A percentile compares a stretch with the other conserved stretches of the same genome.
These are phyloP conservation scores for Pilatotrama ljubarskyi DNA, from an alignment of 768 basidiomycete genomes.

Conservation along the genomic window DNA sequence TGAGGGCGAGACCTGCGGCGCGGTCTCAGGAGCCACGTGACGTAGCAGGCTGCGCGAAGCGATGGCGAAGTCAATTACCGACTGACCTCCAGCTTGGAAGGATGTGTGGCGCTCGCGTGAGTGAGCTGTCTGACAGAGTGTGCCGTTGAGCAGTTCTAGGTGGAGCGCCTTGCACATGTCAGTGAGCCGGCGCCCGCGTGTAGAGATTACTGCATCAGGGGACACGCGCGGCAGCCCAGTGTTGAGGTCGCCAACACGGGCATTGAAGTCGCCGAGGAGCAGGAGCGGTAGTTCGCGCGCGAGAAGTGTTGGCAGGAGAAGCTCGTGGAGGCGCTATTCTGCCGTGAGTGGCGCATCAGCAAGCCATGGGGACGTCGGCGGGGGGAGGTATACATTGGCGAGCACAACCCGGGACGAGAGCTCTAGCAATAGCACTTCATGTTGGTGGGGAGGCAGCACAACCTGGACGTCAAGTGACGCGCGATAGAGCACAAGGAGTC, in stretches of 20 bases:
- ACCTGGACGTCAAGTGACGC: not conserved
- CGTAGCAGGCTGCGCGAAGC: not conserved
- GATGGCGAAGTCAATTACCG: not conserved
- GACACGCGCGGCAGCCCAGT: not conserved
- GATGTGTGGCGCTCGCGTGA: not conserved
- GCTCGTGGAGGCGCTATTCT: not conserved
- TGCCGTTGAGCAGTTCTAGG: not conserved
- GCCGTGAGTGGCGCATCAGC: not conserved
- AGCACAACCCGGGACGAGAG: not conserved
- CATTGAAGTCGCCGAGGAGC: not conserved
- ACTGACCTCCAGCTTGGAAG: not conserved
- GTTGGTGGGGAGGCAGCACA: not conserved
- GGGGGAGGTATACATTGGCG: not conserved
- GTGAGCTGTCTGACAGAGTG: no score
- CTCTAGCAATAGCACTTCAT: not conserved
- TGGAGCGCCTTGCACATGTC: not conserved
- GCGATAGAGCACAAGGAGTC: not conserved
- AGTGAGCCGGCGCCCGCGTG: not conserved
- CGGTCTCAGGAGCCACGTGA: no score
- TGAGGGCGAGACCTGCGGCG: no score
- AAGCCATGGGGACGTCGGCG: not conserved
- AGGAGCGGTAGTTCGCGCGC: not conserved
- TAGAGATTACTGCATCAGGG: not conserved
- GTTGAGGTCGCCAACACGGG: not conserved
- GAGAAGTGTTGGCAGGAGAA: not conserved